A percentile compares a stretch with the other conserved stretches of the same genome.
Conservation (phyloP, 176 grass and related monocot genomes). For the Cocos nucifera region DNA sequence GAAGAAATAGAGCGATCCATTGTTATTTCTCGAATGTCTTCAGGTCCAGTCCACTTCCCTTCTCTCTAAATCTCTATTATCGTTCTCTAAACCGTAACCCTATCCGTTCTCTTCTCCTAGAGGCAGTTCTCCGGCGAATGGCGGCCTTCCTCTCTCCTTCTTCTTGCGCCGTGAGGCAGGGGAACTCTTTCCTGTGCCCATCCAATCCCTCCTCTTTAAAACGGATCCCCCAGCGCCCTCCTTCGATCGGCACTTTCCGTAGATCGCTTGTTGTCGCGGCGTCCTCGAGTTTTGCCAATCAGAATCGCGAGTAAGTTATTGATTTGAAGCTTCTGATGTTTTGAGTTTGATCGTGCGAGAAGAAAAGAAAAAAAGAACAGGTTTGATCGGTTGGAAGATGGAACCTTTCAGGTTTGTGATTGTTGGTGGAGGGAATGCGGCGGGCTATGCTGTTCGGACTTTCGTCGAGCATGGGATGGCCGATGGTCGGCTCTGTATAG, state of each 20-base stretch:
- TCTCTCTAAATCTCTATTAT: too few species aligned
- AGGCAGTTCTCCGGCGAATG: slow-evolving; percentile 20
- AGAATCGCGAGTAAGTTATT: slow-evolving; percentile 27
- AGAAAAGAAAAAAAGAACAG: not conserved
- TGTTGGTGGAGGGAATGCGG: slow-evolving; percentile 83
- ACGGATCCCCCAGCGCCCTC: not conserved
- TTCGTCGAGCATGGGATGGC: slow-evolving; percentile 90
- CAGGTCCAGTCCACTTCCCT: not conserved
- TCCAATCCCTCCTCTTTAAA: not conserved
- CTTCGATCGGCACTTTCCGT: not conserved
- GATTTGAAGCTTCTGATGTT: not conserved
- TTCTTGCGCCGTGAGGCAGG: not conserved
- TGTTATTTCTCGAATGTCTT: slow-evolving; percentile 1
- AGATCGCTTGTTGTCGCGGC: slow-evolving; percentile 23
- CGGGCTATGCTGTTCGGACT: slow-evolving; percentile 73
- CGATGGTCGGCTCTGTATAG: slow-evolving; percentile 72
- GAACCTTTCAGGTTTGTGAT: slow-evolving; percentile 63
- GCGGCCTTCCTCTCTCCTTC: slow-evolving; percentile 14
- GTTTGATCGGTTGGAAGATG: not conserved
- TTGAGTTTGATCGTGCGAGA: not conserved
- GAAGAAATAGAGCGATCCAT: not conserved
- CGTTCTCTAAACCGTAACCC: too few species aligned
- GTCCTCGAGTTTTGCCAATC: slow-evolving; percentile 17
- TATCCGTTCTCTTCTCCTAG: not conserved
- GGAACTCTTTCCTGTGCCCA: too few species aligned